A percentile compares a stretch with the other conserved stretches of the same genome.
Conservation (phyloP, 495 filamentous ascomycete species). For the Penicilliopsis zonata region DNA sequence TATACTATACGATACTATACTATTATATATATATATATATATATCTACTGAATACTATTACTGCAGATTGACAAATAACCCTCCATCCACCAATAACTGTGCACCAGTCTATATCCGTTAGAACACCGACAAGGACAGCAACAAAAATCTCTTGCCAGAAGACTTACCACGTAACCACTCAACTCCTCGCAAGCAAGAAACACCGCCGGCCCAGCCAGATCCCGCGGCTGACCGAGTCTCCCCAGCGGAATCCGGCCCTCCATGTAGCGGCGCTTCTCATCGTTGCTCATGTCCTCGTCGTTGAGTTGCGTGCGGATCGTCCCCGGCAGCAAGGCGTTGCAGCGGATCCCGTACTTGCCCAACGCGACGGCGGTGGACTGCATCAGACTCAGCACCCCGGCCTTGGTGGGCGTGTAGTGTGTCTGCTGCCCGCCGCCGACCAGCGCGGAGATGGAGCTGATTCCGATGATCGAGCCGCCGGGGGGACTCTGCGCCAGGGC, state of each 20-base stretch:
- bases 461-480: slow-evolving; percentile 73
- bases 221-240: slow-evolving; percentile 51
- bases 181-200: slow-evolving; percentile 69
- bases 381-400: slow-evolving; percentile 72
- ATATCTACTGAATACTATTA: slow-evolving; percentile 17
- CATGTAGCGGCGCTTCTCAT: slow-evolving; percentile 69
- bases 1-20: too few relatives aligned
- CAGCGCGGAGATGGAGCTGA: slow-evolving; percentile 73
- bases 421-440: slow-evolving; percentile 72
- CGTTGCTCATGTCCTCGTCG: slow-evolving; percentile 58
- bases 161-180: slow-evolving; percentile 56
- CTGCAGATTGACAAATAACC: slow-evolving; percentile 58
- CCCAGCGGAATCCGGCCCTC: slow-evolving; percentile 75
- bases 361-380: slow-evolving; percentile 72
- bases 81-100: slow-evolving; percentile 79
- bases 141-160: slow-evolving; percentile 2
- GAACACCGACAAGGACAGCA: slow-evolving; percentile 1
- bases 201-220: slow-evolving; percentile 74
- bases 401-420: slow-evolving; percentile 90
- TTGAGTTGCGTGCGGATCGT: slow-evolving; percentile 82
- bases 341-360: slow-evolving; percentile 64
- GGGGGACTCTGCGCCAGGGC: slow-evolving; percentile 39
- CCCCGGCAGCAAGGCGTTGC: slow-evolving; percentile 77
- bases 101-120: slow-evolving; percentile 49
- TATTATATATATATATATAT: slow-evolving; percentile 24